Conservation (phyloP, 371 early-diverging fungal genomes). For the Apophysomyces trapeziformis region DNA sequence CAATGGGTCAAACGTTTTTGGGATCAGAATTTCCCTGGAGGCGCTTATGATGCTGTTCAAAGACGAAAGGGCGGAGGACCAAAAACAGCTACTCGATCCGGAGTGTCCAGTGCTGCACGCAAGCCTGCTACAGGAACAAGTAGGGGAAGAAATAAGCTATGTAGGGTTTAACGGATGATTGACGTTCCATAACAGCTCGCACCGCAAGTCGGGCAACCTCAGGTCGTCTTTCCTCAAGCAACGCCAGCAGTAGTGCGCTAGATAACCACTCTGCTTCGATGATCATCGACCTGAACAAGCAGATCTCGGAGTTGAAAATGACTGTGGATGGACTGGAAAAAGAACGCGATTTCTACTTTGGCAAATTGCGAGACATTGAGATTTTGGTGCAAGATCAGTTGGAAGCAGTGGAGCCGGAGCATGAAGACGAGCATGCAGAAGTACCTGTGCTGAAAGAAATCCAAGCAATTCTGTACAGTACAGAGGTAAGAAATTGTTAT, state of each 20-base stretch:
- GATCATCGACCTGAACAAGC: slow-evolving; percentile 70
- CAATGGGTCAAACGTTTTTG: slow-evolving; percentile 92
- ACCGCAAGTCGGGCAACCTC: slow-evolving; percentile 32
- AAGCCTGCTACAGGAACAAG: slow-evolving; percentile 18
- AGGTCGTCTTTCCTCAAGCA: slow-evolving; percentile 30
- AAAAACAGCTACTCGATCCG: slow-evolving; percentile 22
- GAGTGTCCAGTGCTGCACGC: slow-evolving; percentile 16
- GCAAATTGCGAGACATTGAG: slow-evolving; percentile 92
- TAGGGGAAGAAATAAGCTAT: not conserved
- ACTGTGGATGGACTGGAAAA: slow-evolving; percentile 91
- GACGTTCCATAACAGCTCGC: slow-evolving; percentile 22
- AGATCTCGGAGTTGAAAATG: slow-evolving; percentile 77
- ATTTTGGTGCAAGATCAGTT: slow-evolving; percentile 81
- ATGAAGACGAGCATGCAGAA: slow-evolving; percentile 46
- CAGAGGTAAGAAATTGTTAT: slow-evolving; percentile 62
- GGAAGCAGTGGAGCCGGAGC: slow-evolving; percentile 35
- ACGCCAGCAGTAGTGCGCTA: slow-evolving; percentile 32
- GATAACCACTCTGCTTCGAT: slow-evolving; percentile 53
- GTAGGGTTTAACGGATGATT: not conserved
- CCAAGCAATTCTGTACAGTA: slow-evolving; percentile 80
- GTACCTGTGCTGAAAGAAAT: slow-evolving; percentile 70
- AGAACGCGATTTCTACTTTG: slow-evolving; percentile 96
- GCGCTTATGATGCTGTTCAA: slow-evolving; percentile 77
- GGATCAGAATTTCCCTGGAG: slow-evolving; percentile 84
- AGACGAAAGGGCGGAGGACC: slow-evolving; percentile 65